Percentiles rank a stretch among this genome's conserved stretches.
phyloP scores from a whole-genome alignment of 306 rosid genomes.

The Alnus rubra region DNA sequence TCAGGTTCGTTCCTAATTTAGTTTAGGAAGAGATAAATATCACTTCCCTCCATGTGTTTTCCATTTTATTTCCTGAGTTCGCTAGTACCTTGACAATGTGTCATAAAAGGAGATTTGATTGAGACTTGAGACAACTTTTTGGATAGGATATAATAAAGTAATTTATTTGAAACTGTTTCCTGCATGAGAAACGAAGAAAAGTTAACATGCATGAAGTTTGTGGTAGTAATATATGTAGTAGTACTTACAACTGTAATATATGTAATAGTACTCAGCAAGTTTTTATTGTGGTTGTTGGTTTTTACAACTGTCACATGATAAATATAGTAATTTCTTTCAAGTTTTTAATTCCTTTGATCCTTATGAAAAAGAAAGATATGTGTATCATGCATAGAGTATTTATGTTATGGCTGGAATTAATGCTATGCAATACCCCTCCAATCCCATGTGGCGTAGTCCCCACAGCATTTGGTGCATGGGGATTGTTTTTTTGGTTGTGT shows the following conservation, averaged over 20 bases:
- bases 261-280: too few relatives aligned
- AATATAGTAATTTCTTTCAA: not conserved
- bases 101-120: not conserved
- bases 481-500: too few relatives aligned
- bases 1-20: not conserved
- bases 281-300: not conserved
- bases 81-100: not conserved
- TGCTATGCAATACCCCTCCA: too few relatives aligned
- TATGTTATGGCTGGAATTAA: too few relatives aligned
- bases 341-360: not conserved
- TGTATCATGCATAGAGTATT: not conserved
- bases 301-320: not conserved
- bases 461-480: too few relatives aligned
- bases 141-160: not conserved
- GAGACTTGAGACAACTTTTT: not conserved
- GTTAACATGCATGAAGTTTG: not conserved
- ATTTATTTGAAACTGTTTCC: not conserved
- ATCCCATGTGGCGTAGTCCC: too few relatives aligned
- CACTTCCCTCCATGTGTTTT: not conserved
- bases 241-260: too few relatives aligned
- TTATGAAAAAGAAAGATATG: not conserved
- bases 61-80: not conserved
- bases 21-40: not conserved
- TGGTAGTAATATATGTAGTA: not conserved
- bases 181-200: not conserved